Conservation (phyloP, 108 stramenopile species). For the Cyclostephanos tholiformis region DNA sequence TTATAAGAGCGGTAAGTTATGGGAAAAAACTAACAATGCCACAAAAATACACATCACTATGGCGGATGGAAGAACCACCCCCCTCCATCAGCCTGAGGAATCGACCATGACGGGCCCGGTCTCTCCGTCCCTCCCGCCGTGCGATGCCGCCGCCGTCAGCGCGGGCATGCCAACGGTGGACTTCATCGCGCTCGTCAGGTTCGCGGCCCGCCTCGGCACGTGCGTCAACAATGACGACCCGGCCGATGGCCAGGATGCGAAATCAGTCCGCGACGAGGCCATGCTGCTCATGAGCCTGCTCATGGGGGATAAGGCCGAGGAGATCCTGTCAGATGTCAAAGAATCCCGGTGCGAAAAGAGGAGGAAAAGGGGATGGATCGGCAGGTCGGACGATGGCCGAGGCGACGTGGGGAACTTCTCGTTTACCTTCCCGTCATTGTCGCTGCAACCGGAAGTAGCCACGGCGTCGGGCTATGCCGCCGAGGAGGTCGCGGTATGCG, state of each 20-base stretch:
- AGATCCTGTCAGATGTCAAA: slow-evolving; percentile 43
- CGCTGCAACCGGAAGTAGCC: slow-evolving; percentile 39
- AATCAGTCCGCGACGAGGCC: slow-evolving; percentile 68
- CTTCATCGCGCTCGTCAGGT: slow-evolving; percentile 64
- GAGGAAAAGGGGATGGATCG: slow-evolving; percentile 9
- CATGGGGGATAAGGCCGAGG: slow-evolving; percentile 46
- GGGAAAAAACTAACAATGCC: background rate
- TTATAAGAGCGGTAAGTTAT: too few relatives aligned
- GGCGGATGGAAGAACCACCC: background rate
- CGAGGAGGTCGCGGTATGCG: background rate
- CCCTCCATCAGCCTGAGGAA: background rate
- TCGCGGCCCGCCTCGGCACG: slow-evolving; percentile 61
- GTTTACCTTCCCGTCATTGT: slow-evolving; percentile 67
- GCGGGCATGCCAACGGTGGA: slow-evolving; percentile 42
- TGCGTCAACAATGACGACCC: slow-evolving; percentile 53
- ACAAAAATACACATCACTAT: background rate
- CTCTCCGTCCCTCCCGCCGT: slow-evolving; percentile 7
- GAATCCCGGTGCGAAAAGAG: slow-evolving; percentile 19
- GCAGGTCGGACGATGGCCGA: slow-evolving; percentile 7
- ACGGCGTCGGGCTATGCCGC: background rate
- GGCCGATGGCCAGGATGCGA: slow-evolving; percentile 48
- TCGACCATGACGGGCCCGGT: slow-evolving; percentile 9
- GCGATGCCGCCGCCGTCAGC: slow-evolving; percentile 16
- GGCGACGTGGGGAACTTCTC: slow-evolving; percentile 31
- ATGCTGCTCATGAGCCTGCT: slow-evolving; percentile 82